These are phyloP conservation scores for Salvia splendens DNA, from an alignment of 257 asterid species.

Conservation along the genomic window DNA sequence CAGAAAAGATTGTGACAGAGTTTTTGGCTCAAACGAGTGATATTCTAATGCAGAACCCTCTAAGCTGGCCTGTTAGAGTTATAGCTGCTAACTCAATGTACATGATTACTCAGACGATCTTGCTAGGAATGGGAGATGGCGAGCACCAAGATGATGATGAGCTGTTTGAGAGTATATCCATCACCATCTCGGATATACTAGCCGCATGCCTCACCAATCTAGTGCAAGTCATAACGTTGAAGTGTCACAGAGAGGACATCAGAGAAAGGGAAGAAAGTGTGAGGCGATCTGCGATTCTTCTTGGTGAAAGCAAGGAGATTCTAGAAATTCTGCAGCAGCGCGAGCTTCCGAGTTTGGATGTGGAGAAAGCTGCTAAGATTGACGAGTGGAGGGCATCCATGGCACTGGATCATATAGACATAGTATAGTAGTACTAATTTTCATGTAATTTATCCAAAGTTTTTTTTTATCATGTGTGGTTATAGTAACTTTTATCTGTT, in stretches of 20 bases:
- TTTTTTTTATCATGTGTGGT: too few relatives aligned
- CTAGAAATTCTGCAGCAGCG: too few relatives aligned
- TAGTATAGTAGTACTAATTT: too few relatives aligned
- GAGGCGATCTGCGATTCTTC: neutral
- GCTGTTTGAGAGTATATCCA: neutral
- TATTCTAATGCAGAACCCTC: constrained; percentile 8
- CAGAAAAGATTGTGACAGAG: neutral
- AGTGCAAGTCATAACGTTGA: neutral
- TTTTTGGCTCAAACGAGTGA: neutral
- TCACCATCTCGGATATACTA: neutral
- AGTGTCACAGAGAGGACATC: neutral
- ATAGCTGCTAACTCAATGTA: constrained; percentile 19
- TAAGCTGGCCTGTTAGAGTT: neutral
- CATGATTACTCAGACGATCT: neutral
- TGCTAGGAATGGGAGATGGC: neutral
- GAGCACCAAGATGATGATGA: neutral
- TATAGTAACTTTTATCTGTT: too few relatives aligned
- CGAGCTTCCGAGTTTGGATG: too few relatives aligned
- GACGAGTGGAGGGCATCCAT: too few relatives aligned
- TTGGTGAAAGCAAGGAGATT: neutral
- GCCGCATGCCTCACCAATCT: constrained; percentile 16
- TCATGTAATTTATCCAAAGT: too few relatives aligned
- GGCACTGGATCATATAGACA: too few relatives aligned
- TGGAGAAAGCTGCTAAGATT: too few relatives aligned
- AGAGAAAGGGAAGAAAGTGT: neutral